phyloP scores from a whole-genome alignment of 2,329 filamentous ascomycete species.

The Pseudocercospora cruenta region DNA sequence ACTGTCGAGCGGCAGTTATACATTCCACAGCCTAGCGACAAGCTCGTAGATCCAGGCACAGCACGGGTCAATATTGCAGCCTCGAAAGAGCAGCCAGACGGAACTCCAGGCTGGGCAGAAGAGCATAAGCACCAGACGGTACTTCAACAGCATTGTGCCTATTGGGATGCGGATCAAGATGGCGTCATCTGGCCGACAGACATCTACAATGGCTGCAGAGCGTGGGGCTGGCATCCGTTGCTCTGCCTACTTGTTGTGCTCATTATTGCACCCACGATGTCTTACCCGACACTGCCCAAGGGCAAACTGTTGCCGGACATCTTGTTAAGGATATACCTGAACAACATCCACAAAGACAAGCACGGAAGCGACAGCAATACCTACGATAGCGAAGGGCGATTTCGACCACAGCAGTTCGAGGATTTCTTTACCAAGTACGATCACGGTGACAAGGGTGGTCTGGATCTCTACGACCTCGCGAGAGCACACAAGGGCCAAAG shows the following conservation, averaged over 20 bases:
- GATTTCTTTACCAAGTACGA: slow-evolving; percentile 55
- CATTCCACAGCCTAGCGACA: slow-evolving; percentile 26
- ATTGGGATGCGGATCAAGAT: slow-evolving; percentile 58
- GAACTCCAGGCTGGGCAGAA: slow-evolving; percentile 44
- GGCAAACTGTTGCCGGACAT: slow-evolving; percentile 49
- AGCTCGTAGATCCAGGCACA: slow-evolving; percentile 40
- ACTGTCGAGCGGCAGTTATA: slow-evolving; percentile 26
- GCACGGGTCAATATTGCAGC: slow-evolving; percentile 49
- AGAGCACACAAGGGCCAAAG: slow-evolving; percentile 48
- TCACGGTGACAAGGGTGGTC: slow-evolving; percentile 41
- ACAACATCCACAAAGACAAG: slow-evolving; percentile 48
- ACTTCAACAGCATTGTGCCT: slow-evolving; percentile 58
- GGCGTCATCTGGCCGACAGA: slow-evolving; percentile 58
- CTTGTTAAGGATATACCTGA: slow-evolving; percentile 47
- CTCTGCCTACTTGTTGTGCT: slow-evolving; percentile 50
- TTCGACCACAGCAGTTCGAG: slow-evolving; percentile 52
- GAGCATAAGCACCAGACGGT: slow-evolving; percentile 49
- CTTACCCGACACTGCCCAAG: slow-evolving; percentile 50
- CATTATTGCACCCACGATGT: slow-evolving; percentile 56
- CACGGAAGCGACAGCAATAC: slow-evolving; percentile 49
- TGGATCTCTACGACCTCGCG: slow-evolving; percentile 46
- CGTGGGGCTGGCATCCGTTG: slow-evolving; percentile 50
- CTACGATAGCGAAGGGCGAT: slow-evolving; percentile 52
- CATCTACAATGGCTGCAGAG: slow-evolving; percentile 53
- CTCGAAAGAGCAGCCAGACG: slow-evolving; percentile 45